Evolutionary conservation across 768 basidiomycete genomes (phyloP), one percentile per base, ranked within the genome.

Genomic region (Trametes cubensis): DNA sequence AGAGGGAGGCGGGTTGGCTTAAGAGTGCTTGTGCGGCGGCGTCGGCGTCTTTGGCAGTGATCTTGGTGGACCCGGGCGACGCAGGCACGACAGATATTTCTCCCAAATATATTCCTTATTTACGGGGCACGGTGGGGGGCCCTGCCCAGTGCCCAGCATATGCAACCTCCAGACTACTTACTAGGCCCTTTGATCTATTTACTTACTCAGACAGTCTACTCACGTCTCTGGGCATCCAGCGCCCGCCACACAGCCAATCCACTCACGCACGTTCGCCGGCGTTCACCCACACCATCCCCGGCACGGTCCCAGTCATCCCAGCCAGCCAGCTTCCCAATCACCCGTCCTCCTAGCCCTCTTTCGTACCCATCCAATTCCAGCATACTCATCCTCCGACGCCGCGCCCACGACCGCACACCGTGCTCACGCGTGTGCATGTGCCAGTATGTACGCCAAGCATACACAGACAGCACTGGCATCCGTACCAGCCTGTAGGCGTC

Each of bases 261-360:
- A 55, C 59, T 66, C 76, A 79, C 83, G 81, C 81, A 84, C 83
- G 83, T 84, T 83, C 77, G 68, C 82, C 80, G 80, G 79, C 75
- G 69, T 46, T 14, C 54, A 53, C 53, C 62, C 66, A 21, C 72
- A 63, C 60, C 53, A 55, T 51, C 63, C 14, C 52, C 66, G 54
- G 42, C 52, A 50, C 55, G 42, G 39, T 59, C 65, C 54, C 52
- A 54, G 30, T 51, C 51, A 45, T 21, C 46, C 60, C 39, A 55
- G 50, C 61, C 61, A 64, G 34, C 34, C 34, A 34, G 34, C 51
- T 66, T 59, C 41, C 50, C 55, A 48, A 62, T 25, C 34, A 34
- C 34, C 4, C 34, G 2, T 34, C n/a, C 40, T 44, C 46, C 40
- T 21, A 66, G 46, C 48, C 41, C 64, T 61, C 40, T 45, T 49